phyloP scores from a whole-genome alignment of 1,139 yeast species.

The Debaryomyces robertsiae region DNA sequence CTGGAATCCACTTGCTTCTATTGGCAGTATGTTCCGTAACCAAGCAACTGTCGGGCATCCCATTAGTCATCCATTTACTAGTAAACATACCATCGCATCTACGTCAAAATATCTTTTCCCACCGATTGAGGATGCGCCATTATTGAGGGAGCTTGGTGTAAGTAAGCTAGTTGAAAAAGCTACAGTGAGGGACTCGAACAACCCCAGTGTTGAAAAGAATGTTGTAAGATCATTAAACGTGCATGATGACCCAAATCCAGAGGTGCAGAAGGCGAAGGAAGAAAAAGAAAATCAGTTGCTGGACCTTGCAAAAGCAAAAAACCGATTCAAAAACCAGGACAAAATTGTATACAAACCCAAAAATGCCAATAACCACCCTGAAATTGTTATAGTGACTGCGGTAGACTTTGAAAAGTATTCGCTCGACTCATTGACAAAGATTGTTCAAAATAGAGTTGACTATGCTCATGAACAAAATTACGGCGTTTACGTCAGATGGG shows the following conservation, averaged over 20 bases:
- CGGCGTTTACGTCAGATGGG: constrained; percentile 81
- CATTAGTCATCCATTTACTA: constrained; percentile 37
- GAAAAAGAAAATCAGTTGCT: constrained; percentile 41
- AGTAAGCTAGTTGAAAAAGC: constrained; percentile 51
- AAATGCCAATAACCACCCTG: constrained; percentile 52
- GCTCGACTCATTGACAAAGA: constrained; percentile 56
- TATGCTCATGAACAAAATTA: constrained; percentile 75
- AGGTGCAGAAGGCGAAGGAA: constrained; percentile 38
- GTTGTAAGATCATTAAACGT: constrained; percentile 40
- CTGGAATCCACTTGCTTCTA: constrained; percentile 26
- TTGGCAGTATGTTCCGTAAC: constrained; percentile 13
- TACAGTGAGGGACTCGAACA: constrained; percentile 39
- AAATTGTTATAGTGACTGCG: constrained; percentile 76
- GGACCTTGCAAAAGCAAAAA: constrained; percentile 50
- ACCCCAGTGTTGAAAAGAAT: constrained; percentile 40
- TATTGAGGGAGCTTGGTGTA: constrained; percentile 57
- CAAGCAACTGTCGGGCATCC: constrained; percentile 27
- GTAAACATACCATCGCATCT: constrained; percentile 41
- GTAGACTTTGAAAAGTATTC: constrained; percentile 75
- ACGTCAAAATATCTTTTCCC: constrained; percentile 62
- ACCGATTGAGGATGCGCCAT: constrained; percentile 63
- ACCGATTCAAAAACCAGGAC: constrained; percentile 65
- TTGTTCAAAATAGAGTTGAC: constrained; percentile 79
- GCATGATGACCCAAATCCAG: constrained; percentile 49
- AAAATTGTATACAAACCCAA: constrained; percentile 56